phyloP scores from a whole-genome alignment of 768 basidiomycete species.

The Naganishia onofrii region DNA sequence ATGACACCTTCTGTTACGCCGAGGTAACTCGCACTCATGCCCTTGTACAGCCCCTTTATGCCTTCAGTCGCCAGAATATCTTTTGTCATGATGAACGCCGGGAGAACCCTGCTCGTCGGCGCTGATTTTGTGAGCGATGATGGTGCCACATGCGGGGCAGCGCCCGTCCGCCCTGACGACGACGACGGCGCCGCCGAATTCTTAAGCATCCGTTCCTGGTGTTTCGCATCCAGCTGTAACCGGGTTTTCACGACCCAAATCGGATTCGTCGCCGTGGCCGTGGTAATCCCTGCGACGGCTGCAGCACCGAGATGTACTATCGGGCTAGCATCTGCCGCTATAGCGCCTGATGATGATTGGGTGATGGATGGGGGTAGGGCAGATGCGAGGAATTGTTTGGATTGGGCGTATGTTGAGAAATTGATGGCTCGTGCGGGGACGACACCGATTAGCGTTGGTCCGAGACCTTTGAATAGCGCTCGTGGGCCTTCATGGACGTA shows the following conservation, averaged over 20 bases:
- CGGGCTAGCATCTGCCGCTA: constrained; percentile 71
- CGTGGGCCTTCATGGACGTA: constrained; percentile 80
- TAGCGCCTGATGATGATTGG: constrained; percentile 52
- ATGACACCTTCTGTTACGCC: constrained; percentile 95
- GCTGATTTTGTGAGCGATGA: constrained; percentile 2
- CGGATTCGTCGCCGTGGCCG: constrained; percentile 89
- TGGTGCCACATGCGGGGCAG: background rate
- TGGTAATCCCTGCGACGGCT: constrained; percentile 70
- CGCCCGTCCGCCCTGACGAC: constrained; percentile 26
- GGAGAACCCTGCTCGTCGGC: constrained; percentile 29
- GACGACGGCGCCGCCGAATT: constrained; percentile 33
- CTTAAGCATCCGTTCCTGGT: constrained; percentile 35
- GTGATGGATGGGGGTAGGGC: constrained; percentile 56
- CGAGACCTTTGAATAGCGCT: constrained; percentile 90
- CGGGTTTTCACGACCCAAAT: constrained; percentile 99
- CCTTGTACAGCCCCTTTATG: constrained; percentile 85
- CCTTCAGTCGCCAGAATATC: constrained; percentile 79
- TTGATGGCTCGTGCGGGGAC: constrained; percentile 91
- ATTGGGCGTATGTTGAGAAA: constrained; percentile 96
- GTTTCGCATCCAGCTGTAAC: constrained; percentile 64
- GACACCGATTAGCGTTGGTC: constrained; percentile 89
- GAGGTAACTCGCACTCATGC: constrained; percentile 87
- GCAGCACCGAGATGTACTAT: constrained; percentile 83
- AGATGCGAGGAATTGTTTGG: constrained; percentile 83
- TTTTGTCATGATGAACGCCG: constrained; percentile 56